Evolutionary conservation across 116 monocot genomes (phyloP).

Genomic region (Dioscorea cayenensis): DNA sequence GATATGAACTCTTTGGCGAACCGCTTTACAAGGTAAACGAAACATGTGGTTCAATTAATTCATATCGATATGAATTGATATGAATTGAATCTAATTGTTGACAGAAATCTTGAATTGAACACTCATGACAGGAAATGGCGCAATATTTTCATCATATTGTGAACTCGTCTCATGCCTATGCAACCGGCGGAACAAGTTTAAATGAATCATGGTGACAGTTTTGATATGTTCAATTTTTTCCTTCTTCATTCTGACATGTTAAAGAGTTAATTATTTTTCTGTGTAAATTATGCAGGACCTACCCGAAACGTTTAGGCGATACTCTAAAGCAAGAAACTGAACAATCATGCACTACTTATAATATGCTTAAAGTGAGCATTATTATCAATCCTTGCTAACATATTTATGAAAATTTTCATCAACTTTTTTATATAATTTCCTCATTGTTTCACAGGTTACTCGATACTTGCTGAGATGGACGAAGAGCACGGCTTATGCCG

Average conservation of each 20-base stretch:
- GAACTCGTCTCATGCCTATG: slow-evolving; percentile 90
- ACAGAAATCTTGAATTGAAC: no score
- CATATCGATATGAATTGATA: not conserved
- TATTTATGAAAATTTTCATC: not conserved
- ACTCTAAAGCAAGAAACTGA: slow-evolving; percentile 66
- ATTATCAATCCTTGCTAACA: not conserved
- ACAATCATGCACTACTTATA: slow-evolving; percentile 98
- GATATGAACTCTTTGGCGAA: slow-evolving; percentile 92
- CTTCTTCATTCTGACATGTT: not conserved
- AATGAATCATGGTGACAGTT: slow-evolving; percentile 73
- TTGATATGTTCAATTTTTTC: no score
- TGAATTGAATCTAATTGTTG: slow-evolving; percentile 1
- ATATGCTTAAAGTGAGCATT: slow-evolving; percentile 89
- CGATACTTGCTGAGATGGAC: slow-evolving; percentile 96
- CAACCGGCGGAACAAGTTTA: slow-evolving; percentile 89
- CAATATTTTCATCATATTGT: slow-evolving; percentile 80
- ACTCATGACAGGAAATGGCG: slow-evolving; percentile 60
- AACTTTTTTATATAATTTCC: not conserved
- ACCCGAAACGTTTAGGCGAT: slow-evolving; percentile 75
- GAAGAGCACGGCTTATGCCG: slow-evolving; percentile 71
- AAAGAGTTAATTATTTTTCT: not conserved
- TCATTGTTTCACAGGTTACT: slow-evolving; percentile 45
- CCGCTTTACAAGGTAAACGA: slow-evolving; percentile 70
- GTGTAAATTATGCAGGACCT: slow-evolving; percentile 45
- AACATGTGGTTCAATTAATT: no score